Base-by-base conservation (phyloP, 2,329 filamentous ascomycete genomes). In the Colletotrichum sp. region DNA sequence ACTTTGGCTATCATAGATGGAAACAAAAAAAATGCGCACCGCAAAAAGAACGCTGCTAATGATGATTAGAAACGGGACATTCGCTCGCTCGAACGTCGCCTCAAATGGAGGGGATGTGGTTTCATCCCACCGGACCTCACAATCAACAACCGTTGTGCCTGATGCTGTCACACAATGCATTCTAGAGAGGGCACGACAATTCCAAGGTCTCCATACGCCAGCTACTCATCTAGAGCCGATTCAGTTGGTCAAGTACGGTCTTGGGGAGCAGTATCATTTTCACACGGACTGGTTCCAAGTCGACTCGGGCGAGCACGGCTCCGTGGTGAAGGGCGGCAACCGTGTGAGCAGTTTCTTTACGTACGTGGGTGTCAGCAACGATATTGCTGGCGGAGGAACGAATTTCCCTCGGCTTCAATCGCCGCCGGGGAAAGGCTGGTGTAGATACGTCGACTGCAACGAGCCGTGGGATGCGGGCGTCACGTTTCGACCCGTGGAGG, bases 251-350 rank as follows among this genome's bases (percentile, higher is more conserved):
- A 83, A 82, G 67, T 87, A 87, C 69, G 84, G 79, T 26, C 71
- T 76, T 10, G 84, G 84, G 12, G 84, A 86, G 76, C 83, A 81
- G 55, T 86, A 86, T 78, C 82, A 86, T 71, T 84, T 83, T 77
- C 86, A 87, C 77, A 85, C 83, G n/a, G 86, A 87, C 79, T 86
- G 85, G 85, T 86, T 85, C 78, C 79, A 81, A 16, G 78, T 34
- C 80, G 52, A 28, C 6, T 34, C 55, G 10, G 44, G 55, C 12
- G 44, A 49, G n/a, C 74, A 78, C 18, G 81, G 83, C 24, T 80
- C 81, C 2, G 80, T 81, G 10, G 80, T 75, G 6, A 72, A 83
- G 44, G 85, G 85, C 8, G 85, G 85, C 6, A 86, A 87, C 77
- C 81, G 85, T 6, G 74, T 82, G 7, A 83, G 81, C 63, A 85